phyloP scores from a whole-genome alignment of 2,329 filamentous ascomycete species.

The Sclerotinia borealis region DNA sequence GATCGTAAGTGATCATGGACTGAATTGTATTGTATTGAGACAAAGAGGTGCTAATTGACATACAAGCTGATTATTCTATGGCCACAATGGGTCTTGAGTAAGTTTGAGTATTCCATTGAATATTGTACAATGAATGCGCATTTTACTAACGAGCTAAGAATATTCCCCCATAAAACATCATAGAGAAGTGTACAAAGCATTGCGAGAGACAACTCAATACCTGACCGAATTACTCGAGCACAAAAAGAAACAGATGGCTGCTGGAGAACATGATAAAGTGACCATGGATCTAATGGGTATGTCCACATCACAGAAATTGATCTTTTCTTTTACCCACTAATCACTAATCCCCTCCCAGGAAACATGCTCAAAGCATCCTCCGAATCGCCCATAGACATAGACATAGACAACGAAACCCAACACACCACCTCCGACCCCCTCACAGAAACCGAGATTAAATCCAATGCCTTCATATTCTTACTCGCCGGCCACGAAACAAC shows the following conservation, averaged over 20 bases:
- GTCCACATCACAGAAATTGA: neutral
- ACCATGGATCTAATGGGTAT: slow-evolving; percentile 27
- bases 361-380: slow-evolving; percentile 22
- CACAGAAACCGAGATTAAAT: slow-evolving; percentile 28
- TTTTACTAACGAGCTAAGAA: slow-evolving; percentile 10
- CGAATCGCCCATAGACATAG: slow-evolving; percentile 3
- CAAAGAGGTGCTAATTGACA: neutral
- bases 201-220: slow-evolving; percentile 44
- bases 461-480: slow-evolving; percentile 31
- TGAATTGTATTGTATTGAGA: neutral
- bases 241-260: slow-evolving; percentile 21
- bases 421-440: slow-evolving; percentile 13
- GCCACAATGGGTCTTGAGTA: slow-evolving; percentile 39
- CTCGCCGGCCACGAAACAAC: slow-evolving; percentile 34
- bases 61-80: slow-evolving; percentile 29
- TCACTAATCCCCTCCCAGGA: too few relatives aligned
- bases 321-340: neutral
- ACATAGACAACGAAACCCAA: neutral
- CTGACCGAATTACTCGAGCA: slow-evolving; percentile 44
- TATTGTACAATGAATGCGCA: too few relatives aligned
- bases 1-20: neutral
- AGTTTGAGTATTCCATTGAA: neutral
- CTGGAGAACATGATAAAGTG: slow-evolving; percentile 20
- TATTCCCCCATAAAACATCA: slow-evolving; percentile 37
- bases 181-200: slow-evolving; percentile 36